Base-by-base conservation (phyloP, 1,284 basidiomycete genomes). In the Heterobasidion occidentale region DNA sequence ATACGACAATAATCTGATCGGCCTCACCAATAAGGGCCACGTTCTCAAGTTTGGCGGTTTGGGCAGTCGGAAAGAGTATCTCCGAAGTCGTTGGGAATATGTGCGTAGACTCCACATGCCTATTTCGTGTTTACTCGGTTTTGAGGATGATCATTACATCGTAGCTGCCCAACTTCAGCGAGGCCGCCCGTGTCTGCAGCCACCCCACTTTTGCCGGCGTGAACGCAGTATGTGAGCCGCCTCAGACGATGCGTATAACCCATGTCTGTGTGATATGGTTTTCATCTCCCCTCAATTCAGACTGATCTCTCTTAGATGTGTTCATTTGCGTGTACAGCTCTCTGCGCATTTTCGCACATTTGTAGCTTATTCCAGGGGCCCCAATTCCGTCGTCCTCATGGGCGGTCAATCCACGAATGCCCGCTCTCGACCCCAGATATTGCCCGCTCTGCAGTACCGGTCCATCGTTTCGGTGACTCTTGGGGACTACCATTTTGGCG, bases 401-500 rank as follows among this genome's bases (percentile, higher is more conserved):
- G 84, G 83, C 44, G 72, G 77, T 46, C 72, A 71, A n/a, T 68
- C 72, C 45, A 80, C 77, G 6, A 68, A 68, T 36, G 60, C 67
- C 20, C 69, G 70, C n/a, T 72, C 74, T 47, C 64, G 65, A 47
- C 88, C 92, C 2, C 75, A 77, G 36, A 72, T 90, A 58, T 77
- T 90, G 2, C 84, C 88, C 1, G 78, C 77, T 20, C 72, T 96
- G 19, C 90, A 94, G 63, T 78, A 88, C 62, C 79, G 75, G 59
- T 76, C 77, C 44, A 79, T 95, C 56, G 93, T 95, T 59, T 90
- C 91, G 56, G 85, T 94, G 55, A 84, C 86, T 9, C 77, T 93
- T 48, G 94, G 94, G 4, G 94, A 97, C 69, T 95, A 94, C 69
- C 94, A 97, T 72, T 86, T 76, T 64, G 90, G 85, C 27, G 94